Base-by-base conservation (phyloP, 345 rosid species). In the Erodium maritimum region DNA sequence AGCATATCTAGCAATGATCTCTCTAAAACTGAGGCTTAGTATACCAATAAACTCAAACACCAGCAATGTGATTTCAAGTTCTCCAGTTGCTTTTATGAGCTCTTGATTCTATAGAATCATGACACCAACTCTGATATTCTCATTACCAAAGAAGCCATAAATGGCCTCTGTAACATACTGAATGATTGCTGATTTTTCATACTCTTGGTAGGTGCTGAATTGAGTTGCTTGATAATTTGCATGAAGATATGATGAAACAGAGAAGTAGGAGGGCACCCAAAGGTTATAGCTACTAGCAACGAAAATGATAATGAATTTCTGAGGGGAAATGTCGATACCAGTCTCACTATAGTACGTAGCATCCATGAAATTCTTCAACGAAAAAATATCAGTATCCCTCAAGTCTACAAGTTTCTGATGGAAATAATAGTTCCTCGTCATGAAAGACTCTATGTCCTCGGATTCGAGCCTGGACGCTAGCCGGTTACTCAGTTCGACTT, bases 21-120 rank as follows among this genome's bases (percentile, higher is more conserved):
- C 95, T 73, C 73, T 67, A 66, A 85, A 88, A 54, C 91, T 87
- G 63, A 88, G 95, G 25, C 95, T 91, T 65, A 85, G 77, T 61
- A 85, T 85, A 51, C 95, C 95, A 76, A 85, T 91, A 76, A 88
- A 88, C 60, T 82, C 85, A 53, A 87, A 91, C 58, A 65, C 70
- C 70, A 88, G 59, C 69, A 87, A 87, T 58, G 84, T 85, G 52
- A 85, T 19, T 71, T 91, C 74, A 55, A 87, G 95, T 79, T 88
- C 95, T 68, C 59, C 76, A 33, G 95, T 79, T 61, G 95, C 91
- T 72, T 88, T 91, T 37, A 88, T 88, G 67, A 88, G 85, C 73
- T 82, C 86, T 91, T 88, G 78, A 60, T 71, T 81, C 66, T 72
- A 80, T 79, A 82, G 86, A 66, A 79, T 73, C 62, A 88, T 61